These are phyloP conservation scores for Agroathelia rolfsii DNA, from an alignment of 1,284 basidiomycete genomes.

Conservation along the genomic window DNA sequence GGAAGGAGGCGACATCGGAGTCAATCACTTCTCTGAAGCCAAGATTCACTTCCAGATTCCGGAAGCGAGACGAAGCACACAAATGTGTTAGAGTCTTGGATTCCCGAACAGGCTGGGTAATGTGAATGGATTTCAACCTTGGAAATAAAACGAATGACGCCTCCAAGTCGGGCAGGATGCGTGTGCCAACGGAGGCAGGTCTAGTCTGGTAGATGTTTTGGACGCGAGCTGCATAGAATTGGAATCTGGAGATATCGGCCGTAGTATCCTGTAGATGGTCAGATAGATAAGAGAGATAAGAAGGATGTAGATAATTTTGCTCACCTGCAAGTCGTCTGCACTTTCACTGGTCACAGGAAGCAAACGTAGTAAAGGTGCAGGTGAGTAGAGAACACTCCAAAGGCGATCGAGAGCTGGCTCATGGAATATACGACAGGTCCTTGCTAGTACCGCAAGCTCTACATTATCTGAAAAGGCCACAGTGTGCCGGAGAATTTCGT, in stretches of 20 bases:
- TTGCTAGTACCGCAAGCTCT: constrained; percentile 23
- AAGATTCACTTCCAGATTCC: constrained; percentile 31
- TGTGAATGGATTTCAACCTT: constrained; percentile 27
- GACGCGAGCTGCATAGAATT: constrained; percentile 36
- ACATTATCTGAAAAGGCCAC: constrained; percentile 26
- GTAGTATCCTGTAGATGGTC: constrained; percentile 13
- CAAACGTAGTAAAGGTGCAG: constrained; percentile 36
- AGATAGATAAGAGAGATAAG: neutral
- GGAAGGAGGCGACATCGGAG: too few relatives aligned
- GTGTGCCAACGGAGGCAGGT: constrained; percentile 18
- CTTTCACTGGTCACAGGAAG: constrained; percentile 22
- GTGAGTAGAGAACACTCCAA: constrained; percentile 36
- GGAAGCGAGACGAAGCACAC: constrained; percentile 26
- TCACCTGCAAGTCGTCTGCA: constrained; percentile 22
- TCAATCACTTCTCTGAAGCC: constrained; percentile 28
- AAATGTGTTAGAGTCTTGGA: constrained; percentile 21
- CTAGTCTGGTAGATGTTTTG: constrained; percentile 31
- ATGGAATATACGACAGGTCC: constrained; percentile 42
- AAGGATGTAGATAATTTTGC: too few relatives aligned
- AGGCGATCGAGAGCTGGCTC: constrained; percentile 45
- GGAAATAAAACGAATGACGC: constrained; percentile 18
- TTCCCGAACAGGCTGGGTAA: constrained; percentile 27
- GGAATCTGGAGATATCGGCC: constrained; percentile 22
- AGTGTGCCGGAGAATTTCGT: constrained; percentile 39
- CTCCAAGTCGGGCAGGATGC: constrained; percentile 13